phyloP scores from a whole-genome alignment of 306 rosid genomes.

The Carpinus fangiana region DNA sequence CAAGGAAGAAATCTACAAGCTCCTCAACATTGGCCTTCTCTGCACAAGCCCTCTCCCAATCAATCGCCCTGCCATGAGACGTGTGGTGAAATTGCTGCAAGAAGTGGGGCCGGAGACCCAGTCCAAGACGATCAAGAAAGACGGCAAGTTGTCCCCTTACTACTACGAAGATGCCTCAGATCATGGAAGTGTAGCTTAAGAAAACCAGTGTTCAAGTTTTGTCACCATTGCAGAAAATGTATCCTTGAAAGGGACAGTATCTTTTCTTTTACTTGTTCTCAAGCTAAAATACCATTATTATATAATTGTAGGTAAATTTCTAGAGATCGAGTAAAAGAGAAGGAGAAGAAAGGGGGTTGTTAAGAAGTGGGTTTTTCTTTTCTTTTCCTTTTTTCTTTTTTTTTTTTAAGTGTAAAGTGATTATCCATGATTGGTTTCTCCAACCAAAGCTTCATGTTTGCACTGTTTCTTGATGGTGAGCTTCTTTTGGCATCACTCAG shows the following conservation, averaged over 20 bases:
- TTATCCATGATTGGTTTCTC: conserved; percentile 22
- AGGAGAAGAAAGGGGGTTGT: neutral
- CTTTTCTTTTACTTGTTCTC: conserved; percentile 22
- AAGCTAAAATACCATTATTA: conserved; percentile 30
- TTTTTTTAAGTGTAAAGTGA: conserved; percentile 36
- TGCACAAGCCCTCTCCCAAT: conserved; percentile 94
- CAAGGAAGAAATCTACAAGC: conserved; percentile 78
- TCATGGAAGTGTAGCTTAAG: conserved; percentile 67
- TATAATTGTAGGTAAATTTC: too few relatives aligned
- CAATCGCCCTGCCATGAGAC: conserved; percentile 67
- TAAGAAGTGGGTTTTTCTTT: neutral
- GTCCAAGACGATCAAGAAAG: conserved; percentile 38
- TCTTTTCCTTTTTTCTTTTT: neutral
- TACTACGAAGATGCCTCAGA: conserved; percentile 65
- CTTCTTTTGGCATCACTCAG: conserved; percentile 17
- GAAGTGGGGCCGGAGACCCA: conserved; percentile 51
- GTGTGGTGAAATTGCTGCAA: conserved; percentile 68
- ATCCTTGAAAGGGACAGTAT: neutral
- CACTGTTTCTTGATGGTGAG: conserved; percentile 28
- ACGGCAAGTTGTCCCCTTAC: conserved; percentile 62
- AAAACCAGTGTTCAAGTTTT: neutral
- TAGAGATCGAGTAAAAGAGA: too few relatives aligned
- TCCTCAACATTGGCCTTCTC: conserved; percentile 77
- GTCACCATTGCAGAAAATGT: neutral
- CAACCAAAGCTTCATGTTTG: conserved; percentile 21